Base-by-base conservation (phyloP, 2,329 filamentous ascomycete species). In the Sarocladiaceae sp. region DNA sequence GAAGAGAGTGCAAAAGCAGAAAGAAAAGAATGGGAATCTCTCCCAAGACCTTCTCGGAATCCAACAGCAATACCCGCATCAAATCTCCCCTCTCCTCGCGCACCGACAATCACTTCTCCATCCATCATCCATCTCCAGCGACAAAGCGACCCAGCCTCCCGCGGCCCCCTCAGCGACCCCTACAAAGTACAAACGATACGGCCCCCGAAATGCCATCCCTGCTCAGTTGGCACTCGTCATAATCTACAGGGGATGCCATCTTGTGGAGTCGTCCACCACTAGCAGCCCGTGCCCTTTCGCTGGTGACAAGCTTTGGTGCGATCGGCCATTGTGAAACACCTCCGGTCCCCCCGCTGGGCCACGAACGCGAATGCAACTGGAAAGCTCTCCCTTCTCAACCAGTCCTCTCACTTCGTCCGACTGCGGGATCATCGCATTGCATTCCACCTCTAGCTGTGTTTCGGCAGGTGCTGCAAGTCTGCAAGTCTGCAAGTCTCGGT, bases 151-250 rank as follows among this genome's bases (percentile, higher is more conserved):
- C 44, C 26, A 11, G 12, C 23, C 22, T 28, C 17, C 26, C 13
- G 7, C 39, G 12, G 10, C 39, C 4, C 11, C 40, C 40, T 26
- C 10, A 17, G 25, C 17, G 22, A 17, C 40, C 40, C 40, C 40
- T 46, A 46, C 23, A 10, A 42, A 42, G 7, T 42, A 29, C 4
- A 18, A 22, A 48, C 31, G 15, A 20, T 12, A 8, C 11, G 6
- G 17, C 8, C 23, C 7, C 37, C 18, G 37, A 23, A 23, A 6
- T 23, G 7, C 37, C 12, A 48, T 48, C 44, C 44, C 44, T 48
- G 44, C 44, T 18, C 3, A 48, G n/a, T n/a, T n/a, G n/a, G 23
- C 44, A 29, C 22, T 48, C 44, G 44, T 48, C 44, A 48, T 48
- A 48, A 17, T 48, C 44, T 33, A 17, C 5, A 17, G 40, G 11